Evolutionary conservation across 2,329 filamentous ascomycete species (phyloP).

Genomic region (Scedosporium aurantiacum): DNA sequence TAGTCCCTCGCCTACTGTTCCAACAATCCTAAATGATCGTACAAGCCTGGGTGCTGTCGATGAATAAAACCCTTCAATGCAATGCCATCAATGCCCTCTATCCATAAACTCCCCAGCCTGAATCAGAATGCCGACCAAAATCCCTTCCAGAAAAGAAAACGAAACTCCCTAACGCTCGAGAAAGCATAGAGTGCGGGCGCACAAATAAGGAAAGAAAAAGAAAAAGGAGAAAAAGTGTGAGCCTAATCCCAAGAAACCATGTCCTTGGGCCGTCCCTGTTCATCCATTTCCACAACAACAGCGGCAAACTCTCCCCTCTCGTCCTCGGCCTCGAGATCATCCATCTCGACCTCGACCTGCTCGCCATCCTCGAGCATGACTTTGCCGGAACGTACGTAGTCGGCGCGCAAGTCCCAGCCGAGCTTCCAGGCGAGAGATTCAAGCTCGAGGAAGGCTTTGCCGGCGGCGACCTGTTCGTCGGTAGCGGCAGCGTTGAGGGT

Average conservation of each 20-base stretch:
- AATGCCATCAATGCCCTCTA: too few species aligned
- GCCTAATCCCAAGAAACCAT: constrained; percentile 34
- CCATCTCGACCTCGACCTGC: constrained; percentile 33
- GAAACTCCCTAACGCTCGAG: neutral
- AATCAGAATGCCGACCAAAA: too few species aligned
- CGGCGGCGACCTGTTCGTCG: constrained; percentile 30
- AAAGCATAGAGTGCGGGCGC: neutral
- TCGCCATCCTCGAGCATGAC: constrained; percentile 43
- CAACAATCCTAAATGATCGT: too few species aligned
- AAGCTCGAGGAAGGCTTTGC: constrained; percentile 36
- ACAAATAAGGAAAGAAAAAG: too few species aligned
- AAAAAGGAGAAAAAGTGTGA: neutral
- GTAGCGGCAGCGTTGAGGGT: constrained; percentile 22
- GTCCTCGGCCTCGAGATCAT: constrained; percentile 42
- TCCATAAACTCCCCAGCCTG: too few species aligned
- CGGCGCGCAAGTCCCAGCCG: constrained; percentile 44
- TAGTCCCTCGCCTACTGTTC: too few species aligned
- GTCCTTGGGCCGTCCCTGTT: constrained; percentile 37
- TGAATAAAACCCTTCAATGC: too few species aligned
- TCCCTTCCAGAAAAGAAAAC: too few species aligned
- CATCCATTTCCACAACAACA: constrained; percentile 41
- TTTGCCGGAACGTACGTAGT: constrained; percentile 36
- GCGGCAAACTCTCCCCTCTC: constrained; percentile 42
- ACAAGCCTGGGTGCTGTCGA: too few species aligned
- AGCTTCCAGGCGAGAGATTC: constrained; percentile 34